Base-by-base conservation (phyloP, 805 yeast species). In the Yarrowia phangngaensis region DNA sequence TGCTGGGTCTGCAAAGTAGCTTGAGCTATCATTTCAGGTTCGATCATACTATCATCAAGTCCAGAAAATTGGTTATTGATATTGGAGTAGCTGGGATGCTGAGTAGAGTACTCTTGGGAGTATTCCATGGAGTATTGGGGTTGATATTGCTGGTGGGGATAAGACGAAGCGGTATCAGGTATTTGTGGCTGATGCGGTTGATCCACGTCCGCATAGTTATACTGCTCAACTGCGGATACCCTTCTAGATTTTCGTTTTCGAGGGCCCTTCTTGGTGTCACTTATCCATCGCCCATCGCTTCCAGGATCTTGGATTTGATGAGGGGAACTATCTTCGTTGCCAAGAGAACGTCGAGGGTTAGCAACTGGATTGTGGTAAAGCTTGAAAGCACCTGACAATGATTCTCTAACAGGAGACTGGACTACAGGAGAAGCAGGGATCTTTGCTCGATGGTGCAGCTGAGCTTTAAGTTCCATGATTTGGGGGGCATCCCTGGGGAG, bases 401-500 rank as follows among this genome's bases (percentile, higher is more conserved):
- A 41, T n/a, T 41, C 35, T 14, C 28, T 11, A 16, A 30, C 20
- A 11, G 45, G 32, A 19, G 23, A 24, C 16, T 22, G 29, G 3
- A 32, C 11, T 0, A 19, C 32, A 27, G 45, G 26, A 8, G 9
- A 14, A 19, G n/a, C 11, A 0, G 32, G 14, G 4, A 19, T 19
- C 13, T 38, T 38, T 8, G 24, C 11, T 5, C 45, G 24, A 15
- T 38, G 45, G 9, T 15, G 19, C 6, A 41, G 27, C 15, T 29
- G 28, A 3, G 27, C 35, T n/a, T 23, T 29, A 13, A 29, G 14
- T 8, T 30, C 35, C 8, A 12, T 48, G 0, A 45, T 36, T 33
- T 43, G 32, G 14, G 31, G 22, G 20, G 51, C 36, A 13, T 54
- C 55, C 5, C 48, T 26, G 12, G 49, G 53, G 1, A 67, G 55